Evolutionary conservation across 1,139 yeast species (phyloP), one percentile per base, ranked within the genome.

Genomic region (Ashbya aceris): DNA sequence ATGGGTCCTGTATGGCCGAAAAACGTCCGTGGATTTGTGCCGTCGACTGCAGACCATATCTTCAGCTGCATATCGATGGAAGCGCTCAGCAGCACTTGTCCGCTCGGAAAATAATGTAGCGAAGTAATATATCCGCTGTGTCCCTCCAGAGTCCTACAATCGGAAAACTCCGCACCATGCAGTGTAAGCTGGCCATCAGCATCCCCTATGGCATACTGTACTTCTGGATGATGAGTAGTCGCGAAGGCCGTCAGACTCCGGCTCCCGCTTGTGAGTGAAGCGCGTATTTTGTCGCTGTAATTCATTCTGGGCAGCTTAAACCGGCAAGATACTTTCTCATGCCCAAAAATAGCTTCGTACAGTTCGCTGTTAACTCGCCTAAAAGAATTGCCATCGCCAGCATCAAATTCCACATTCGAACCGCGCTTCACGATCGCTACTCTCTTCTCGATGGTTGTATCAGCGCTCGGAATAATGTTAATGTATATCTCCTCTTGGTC

Each of bases 1-100:
- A 81, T 65, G 2, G 69, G 60, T 1, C 55, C 53, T 12, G 53
- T 66, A 43, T 79, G 85, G 1, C 74, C 74, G 2, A 46, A 42
- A 46, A 80, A 66, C 0, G 70, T 64, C 38, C 87, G 60, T 1
- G 78, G 73, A 41, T 66, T 68, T 2, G 67, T 50, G 5, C 79
- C 78, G 40, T 70, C 70, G 1, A 53, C 50, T 2, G 66, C 52
- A 14, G 74, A 68, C 85, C 86, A 80, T 7, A 82, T 55, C 50
- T 76, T 76, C 36, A 78, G 62, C 43, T 61, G 71, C 62, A 70
- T 66, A 55, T 82, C 89, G 6, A 66, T 55, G 2, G 83, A 79
- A 10, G 71, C 66, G 2, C 81, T 71, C 33, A 79, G 51, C 2
- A 76, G 51, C 8, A 77, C 89, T 49, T 70, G 64, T 2, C 77